Conservation (phyloP, 1,139 yeast genomes). For the Geotrichum reessii region DNA sequence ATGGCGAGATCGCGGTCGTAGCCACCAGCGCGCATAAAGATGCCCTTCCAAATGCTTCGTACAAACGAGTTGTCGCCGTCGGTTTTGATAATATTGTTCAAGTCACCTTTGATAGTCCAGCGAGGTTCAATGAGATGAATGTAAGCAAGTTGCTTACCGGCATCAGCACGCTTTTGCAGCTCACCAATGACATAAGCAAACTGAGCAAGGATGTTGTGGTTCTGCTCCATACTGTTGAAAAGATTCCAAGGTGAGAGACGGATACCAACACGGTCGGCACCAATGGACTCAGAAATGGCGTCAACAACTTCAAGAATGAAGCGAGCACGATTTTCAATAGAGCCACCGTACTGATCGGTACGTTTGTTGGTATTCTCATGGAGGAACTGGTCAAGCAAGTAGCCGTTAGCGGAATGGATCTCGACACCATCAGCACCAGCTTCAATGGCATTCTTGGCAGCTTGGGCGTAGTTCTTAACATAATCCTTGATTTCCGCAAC, state of each 20-base stretch:
- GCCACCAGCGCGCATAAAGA: constrained; percentile 39
- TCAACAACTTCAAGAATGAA: constrained; percentile 54
- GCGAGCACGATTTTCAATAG: constrained; percentile 59
- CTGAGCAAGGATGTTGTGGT: constrained; percentile 21
- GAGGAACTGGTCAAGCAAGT: constrained; percentile 56
- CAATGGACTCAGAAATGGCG: constrained; percentile 42
- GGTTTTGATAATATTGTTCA: constrained; percentile 4
- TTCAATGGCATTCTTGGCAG: constrained; percentile 45
- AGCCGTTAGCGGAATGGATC: constrained; percentile 66
- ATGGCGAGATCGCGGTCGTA: constrained; percentile 30
- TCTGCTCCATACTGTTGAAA: constrained; percentile 25
- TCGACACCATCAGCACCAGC: constrained; percentile 73
- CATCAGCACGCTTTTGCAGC: constrained; percentile 30
- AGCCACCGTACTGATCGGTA: constrained; percentile 64
- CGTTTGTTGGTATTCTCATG: constrained; percentile 49
- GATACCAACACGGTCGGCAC: constrained; percentile 49
- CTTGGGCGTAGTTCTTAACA: constrained; percentile 38
- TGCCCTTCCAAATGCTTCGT: constrained; percentile 38
- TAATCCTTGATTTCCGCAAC: constrained; percentile 41
- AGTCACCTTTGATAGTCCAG: constrained; percentile 16
- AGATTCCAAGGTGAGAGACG: constrained; percentile 56
- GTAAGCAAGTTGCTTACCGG: constrained; percentile 45
- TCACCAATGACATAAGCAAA: constrained; percentile 30
- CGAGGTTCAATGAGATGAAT: constrained; percentile 51
- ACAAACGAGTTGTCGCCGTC: not conserved